These are phyloP conservation scores for Lagenaria siceraria DNA, from an alignment of 306 rosid genomes.

Conservation along the genomic window DNA sequence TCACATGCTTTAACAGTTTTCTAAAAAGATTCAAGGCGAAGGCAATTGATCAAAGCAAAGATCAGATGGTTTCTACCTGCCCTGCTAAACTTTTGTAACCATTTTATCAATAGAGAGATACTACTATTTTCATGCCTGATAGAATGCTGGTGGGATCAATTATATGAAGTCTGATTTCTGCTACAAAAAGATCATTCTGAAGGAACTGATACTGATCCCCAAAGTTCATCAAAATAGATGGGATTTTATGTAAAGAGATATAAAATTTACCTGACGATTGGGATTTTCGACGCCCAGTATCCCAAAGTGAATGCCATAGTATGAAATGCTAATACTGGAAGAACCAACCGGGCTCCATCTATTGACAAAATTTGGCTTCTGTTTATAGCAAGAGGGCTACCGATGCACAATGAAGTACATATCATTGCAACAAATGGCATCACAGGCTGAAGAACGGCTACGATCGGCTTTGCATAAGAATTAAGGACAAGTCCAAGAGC, in stretches of 20 bases:
- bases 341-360: slow-evolving; percentile 64
- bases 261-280: slow-evolving; percentile 50
- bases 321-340: slow-evolving; percentile 71
- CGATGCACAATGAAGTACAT: slow-evolving; percentile 93
- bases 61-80: background rate
- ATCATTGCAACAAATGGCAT: slow-evolving; percentile 96
- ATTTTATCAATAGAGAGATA: background rate
- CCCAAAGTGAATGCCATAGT: slow-evolving; percentile 63
- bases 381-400: slow-evolving; percentile 90
- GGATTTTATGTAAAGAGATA: background rate
- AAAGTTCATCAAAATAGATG: background rate
- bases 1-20: background rate
- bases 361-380: slow-evolving; percentile 54
- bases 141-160: background rate
- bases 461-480: slow-evolving; percentile 82
- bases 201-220: background rate
- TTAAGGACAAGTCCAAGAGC: slow-evolving; percentile 80
- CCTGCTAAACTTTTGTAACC: background rate
- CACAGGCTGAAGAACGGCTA: slow-evolving; percentile 59
- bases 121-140: background rate
- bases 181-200: background rate
- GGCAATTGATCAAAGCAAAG: background rate
- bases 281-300: slow-evolving; percentile 73
- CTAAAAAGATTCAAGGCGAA: background rate
- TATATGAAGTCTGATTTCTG: background rate